These are phyloP conservation scores for Orbilia oligospora DNA, from an alignment of 2,329 filamentous ascomycete species.

Conservation along the genomic window DNA sequence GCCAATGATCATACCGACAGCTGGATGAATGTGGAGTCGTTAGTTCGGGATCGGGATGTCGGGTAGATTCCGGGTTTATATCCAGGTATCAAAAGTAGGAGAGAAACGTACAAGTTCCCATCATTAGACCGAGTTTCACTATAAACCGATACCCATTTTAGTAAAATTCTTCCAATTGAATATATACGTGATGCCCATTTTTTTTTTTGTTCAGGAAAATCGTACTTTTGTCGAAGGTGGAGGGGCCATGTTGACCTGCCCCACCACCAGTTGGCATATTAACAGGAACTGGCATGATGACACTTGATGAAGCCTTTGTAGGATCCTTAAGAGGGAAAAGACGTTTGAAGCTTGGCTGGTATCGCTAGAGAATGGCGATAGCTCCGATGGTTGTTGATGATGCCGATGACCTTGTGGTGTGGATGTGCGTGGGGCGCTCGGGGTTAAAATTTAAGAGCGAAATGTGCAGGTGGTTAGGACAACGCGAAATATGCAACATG, in stretches of 20 bases:
- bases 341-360: conserved; percentile 17
- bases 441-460: conserved; percentile 40
- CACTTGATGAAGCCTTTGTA: not conserved
- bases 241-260: conserved; percentile 67
- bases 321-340: not conserved
- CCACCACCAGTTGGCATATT: conserved; percentile 53
- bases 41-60: not conserved
- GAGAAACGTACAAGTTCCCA: conserved; percentile 88
- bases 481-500: conserved; percentile 33
- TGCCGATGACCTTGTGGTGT: conserved; percentile 25
- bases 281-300: conserved; percentile 62
- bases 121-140: conserved; percentile 99
- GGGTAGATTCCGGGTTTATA: conserved; percentile 26
- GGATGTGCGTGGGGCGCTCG: conserved; percentile 40
- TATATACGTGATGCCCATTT: not conserved
- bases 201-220: conserved; percentile 2
- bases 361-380: conserved; percentile 29
- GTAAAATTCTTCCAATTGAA: conserved; percentile 41
- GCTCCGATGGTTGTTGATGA: conserved; percentile 33
- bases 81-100: conserved; percentile 11
- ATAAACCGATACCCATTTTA: conserved; percentile 65
- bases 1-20: conserved; percentile 94
- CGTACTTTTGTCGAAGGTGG: conserved; percentile 73
- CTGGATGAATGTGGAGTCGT: conserved; percentile 69
- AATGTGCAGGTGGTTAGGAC: not conserved